Evolutionary conservation across 2,329 filamentous ascomycete species (phyloP).

Genomic region (Chaetomium sp.): DNA sequence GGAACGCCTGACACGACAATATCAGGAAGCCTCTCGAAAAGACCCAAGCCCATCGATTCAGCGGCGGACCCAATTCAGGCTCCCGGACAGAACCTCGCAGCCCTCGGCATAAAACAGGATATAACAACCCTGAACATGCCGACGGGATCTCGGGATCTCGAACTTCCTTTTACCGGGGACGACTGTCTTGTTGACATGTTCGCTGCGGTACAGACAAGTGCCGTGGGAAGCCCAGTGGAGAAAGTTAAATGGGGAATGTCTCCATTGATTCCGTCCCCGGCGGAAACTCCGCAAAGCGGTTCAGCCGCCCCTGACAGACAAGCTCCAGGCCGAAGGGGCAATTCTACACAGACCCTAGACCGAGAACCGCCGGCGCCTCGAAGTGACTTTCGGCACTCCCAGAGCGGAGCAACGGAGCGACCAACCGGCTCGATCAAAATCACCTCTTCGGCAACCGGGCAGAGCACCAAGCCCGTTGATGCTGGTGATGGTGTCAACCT

Average conservation of each 20-base stretch:
- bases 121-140: neutral
- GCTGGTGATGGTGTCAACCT: too few relatives aligned
- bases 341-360: neutral
- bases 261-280: neutral
- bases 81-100: neutral
- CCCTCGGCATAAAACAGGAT: neutral
- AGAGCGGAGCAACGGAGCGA: neutral
- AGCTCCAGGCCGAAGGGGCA: too few relatives aligned
- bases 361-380: neutral
- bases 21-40: neutral
- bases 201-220: neutral
- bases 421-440: neutral
- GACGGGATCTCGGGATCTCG: neutral
- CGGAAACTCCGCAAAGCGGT: neutral
- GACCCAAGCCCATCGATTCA: too few relatives aligned
- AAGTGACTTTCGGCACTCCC: too few relatives aligned
- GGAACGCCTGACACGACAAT: neutral
- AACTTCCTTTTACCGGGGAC: neutral
- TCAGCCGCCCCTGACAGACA: too few relatives aligned
- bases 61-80: neutral
- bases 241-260: constrained; percentile 5
- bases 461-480: too few relatives aligned
- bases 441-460: too few relatives aligned
- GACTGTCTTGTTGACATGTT: constrained; percentile 5
- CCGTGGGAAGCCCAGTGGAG: neutral